Evolutionary conservation across 495 filamentous ascomycete genomes (phyloP).

Genomic region (Lindgomyces ingoldianus): DNA sequence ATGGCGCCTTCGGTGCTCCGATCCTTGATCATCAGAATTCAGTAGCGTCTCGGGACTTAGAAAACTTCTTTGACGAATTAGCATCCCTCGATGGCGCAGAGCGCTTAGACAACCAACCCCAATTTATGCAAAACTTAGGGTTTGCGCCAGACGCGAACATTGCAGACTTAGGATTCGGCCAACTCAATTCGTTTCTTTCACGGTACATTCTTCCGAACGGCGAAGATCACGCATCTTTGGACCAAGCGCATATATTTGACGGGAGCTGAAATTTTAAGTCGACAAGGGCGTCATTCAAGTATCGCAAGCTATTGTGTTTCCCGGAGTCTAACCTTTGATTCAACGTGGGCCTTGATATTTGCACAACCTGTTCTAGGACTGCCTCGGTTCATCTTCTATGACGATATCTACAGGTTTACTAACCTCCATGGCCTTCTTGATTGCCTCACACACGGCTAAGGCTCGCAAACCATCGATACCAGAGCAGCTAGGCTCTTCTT

Average conservation of each 20-base stretch:
- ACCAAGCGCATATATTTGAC: background rate
- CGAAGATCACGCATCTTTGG: slow-evolving; percentile 1
- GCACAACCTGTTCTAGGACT: too few relatives aligned
- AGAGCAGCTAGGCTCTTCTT: slow-evolving; percentile 44
- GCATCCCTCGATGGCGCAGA: slow-evolving; percentile 38
- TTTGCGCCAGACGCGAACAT: slow-evolving; percentile 49
- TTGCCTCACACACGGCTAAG: slow-evolving; percentile 40
- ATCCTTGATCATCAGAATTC: slow-evolving; percentile 15
- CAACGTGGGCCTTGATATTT: too few relatives aligned
- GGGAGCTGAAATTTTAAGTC: background rate
- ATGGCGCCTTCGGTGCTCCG: background rate
- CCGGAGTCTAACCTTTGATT: too few relatives aligned
- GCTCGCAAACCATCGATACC: slow-evolving; percentile 39
- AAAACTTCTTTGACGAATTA: slow-evolving; percentile 40
- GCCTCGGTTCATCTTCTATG: background rate
- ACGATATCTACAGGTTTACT: slow-evolving; percentile 17
- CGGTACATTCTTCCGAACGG: background rate
- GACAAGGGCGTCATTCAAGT: too few relatives aligned
- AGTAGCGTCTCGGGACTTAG: slow-evolving; percentile 17
- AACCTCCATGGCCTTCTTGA: slow-evolving; percentile 33
- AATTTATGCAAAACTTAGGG: slow-evolving; percentile 46
- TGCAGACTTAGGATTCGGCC: slow-evolving; percentile 36
- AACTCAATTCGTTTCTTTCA: slow-evolving; percentile 31
- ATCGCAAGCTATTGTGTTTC: too few relatives aligned
- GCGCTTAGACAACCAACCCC: slow-evolving; percentile 32